These are phyloP conservation scores for Camellia japonica DNA, from an alignment of 148 eudicot species.

Conservation along the genomic window DNA sequence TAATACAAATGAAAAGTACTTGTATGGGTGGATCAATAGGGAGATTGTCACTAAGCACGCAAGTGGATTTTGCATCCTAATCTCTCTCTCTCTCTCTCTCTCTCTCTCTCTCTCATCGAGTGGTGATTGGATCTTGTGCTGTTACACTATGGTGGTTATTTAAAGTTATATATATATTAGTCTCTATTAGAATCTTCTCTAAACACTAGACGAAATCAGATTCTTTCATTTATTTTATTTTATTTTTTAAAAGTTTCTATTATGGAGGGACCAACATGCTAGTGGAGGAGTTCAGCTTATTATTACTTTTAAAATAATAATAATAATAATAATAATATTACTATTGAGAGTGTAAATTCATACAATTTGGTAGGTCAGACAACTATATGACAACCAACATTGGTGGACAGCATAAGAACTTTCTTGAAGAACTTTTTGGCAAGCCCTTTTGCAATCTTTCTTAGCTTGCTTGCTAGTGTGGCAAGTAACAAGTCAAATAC, in stretches of 20 bases:
- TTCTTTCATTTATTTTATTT: not conserved
- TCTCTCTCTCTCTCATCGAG: not conserved
- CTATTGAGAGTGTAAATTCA: too few species aligned
- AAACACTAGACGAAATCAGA: not conserved
- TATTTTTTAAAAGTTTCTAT: not conserved
- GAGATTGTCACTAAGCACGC: conserved; percentile 7
- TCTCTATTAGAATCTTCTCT: not conserved
- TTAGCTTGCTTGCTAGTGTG: too few species aligned
- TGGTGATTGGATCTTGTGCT: conserved; percentile 10
- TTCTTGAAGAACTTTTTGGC: too few species aligned
- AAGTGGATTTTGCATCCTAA: conserved; percentile 7
- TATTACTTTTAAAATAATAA: too few species aligned
- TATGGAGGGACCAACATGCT: conserved; percentile 5
- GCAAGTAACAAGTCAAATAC: too few species aligned
- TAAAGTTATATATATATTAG: not conserved
- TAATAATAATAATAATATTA: too few species aligned
- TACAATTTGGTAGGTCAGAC: too few species aligned
- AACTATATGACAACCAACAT: too few species aligned
- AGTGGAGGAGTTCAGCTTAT: not conserved
- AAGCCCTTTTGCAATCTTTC: too few species aligned
- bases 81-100: not conserved
- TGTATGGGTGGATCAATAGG: not conserved
- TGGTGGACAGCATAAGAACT: too few species aligned
- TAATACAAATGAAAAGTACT: not conserved
- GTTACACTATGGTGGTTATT: not conserved